These are phyloP conservation scores for Clonostachys byssicola DNA, from an alignment of 2,329 filamentous ascomycete species.

Conservation along the genomic window DNA sequence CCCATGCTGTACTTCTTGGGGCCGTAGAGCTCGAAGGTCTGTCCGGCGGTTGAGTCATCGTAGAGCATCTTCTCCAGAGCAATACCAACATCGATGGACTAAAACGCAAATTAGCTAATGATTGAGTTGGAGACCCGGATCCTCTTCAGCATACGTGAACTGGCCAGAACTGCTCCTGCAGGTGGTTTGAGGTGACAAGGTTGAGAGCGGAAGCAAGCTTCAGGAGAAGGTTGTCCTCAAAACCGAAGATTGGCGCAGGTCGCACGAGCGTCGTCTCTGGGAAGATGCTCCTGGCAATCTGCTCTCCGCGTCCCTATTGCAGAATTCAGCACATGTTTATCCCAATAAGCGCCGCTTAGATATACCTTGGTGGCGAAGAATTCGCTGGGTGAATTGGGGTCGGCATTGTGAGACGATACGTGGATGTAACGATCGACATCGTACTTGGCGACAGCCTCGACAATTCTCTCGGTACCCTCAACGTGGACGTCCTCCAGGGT, in stretches of 20 bases:
- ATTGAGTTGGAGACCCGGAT: not conserved
- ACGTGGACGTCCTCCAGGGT: conserved; percentile 88
- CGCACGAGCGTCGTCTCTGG: conserved; percentile 96
- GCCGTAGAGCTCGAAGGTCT: conserved; percentile 93
- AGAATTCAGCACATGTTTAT: conserved; percentile 5
- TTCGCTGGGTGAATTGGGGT: conserved; percentile 74
- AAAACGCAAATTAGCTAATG: conserved; percentile 1
- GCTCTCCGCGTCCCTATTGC: conserved; percentile 70
- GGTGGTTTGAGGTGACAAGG: conserved; percentile 85
- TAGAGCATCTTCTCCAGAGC: conserved; percentile 87
- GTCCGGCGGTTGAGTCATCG: conserved; percentile 82
- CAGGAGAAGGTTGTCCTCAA: conserved; percentile 88
- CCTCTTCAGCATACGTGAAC: conserved; percentile 65
- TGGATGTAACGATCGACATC: conserved; percentile 96
- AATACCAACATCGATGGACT: conserved; percentile 85
- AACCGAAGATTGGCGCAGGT: conserved; percentile 89
- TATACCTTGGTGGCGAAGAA: conserved; percentile 86
- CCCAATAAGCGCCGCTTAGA: not conserved
- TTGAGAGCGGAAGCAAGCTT: conserved; percentile 78
- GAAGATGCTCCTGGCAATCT: conserved; percentile 81
- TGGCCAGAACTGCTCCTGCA: conserved; percentile 86
- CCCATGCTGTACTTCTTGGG: conserved; percentile 88
- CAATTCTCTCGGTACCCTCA: conserved; percentile 88
- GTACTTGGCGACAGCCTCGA: conserved; percentile 93
- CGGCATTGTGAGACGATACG: conserved; percentile 90